phyloP scores from a whole-genome alignment of 2,329 filamentous ascomycete species.

The Ceratocystis albifundus region DNA sequence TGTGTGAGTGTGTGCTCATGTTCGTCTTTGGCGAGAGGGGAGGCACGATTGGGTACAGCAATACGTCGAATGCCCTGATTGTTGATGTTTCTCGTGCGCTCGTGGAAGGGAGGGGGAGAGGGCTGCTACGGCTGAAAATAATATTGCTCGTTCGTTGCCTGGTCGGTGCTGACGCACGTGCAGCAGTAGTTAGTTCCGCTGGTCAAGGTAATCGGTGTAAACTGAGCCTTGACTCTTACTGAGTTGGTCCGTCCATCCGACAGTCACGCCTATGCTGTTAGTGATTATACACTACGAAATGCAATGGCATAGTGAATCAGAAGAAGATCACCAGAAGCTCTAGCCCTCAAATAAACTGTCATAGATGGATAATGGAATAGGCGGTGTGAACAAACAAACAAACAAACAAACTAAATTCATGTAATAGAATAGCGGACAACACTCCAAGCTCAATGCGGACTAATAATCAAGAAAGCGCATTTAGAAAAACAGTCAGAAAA shows the following conservation, averaged over 20 bases:
- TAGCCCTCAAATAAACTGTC: too few relatives aligned
- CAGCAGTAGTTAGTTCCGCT: constrained; percentile 43
- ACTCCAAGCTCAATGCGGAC: not conserved
- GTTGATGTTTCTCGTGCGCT: constrained; percentile 45
- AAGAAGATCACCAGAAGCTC: not conserved
- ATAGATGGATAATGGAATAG: too few relatives aligned
- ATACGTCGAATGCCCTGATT: constrained; percentile 41
- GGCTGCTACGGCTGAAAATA: constrained; percentile 45
- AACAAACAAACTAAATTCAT: not conserved
- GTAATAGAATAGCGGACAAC: not conserved
- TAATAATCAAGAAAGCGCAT: not conserved
- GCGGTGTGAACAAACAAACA: not conserved
- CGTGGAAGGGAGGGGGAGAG: too few relatives aligned
- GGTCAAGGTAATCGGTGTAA: constrained; percentile 39
- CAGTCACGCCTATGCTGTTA: constrained; percentile 33
- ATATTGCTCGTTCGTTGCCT: constrained; percentile 43
- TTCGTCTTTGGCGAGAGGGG: constrained; percentile 38
- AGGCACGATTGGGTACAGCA: constrained; percentile 44
- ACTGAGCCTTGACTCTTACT: constrained; percentile 42
- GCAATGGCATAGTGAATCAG: constrained; percentile 7
- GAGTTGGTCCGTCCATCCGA: constrained; percentile 36
- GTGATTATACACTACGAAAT: constrained; percentile 30
- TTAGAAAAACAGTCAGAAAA: not conserved
- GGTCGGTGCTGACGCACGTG: constrained; percentile 42
- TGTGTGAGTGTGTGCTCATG: constrained; percentile 36